Base-by-base conservation (phyloP, 2,329 filamentous ascomycete genomes). In the Aspergillus sp. region DNA sequence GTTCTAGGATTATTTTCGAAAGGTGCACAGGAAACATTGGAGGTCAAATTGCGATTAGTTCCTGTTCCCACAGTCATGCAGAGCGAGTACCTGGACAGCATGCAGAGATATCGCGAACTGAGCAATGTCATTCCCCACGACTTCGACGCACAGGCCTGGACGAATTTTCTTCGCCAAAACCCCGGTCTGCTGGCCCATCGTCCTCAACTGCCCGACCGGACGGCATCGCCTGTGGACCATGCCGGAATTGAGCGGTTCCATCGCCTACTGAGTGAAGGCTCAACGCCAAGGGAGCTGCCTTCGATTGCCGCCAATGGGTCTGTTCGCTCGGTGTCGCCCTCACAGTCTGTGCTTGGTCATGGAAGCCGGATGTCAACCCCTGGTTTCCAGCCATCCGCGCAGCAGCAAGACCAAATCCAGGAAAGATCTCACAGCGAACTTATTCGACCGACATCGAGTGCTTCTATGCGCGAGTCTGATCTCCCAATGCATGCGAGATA, bases 41-140 rank as follows among this genome's bases (percentile, higher is more conserved):
- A 99, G 78, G 94, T 99, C 66, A 96, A 90, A 75, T 82, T 99
- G 62, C 92, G 91, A 72, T 82, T 99, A 59, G 89, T 92, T 2
- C 89, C 89, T 15, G 88, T 96, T 38, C 84, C 88, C 17, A 90
- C 85, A 55, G 83, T 82, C 32, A 75, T 84, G 64, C 84, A 87
- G 72, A 84, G 79, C 63, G 84, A 88, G 75, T 87, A 86, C 67
- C 72, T 84, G 44, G 82, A 82, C 66, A 86, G 80, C 62, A 86
- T 87, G 82, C 84, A 86, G 66, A 83, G 81, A 60, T 84, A 87
- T 66, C 81, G 84, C 47, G 84, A 83, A 65, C 70, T 86, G 58
- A 88, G 83, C 73, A 82, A 83, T 64, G 75, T 82, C 27, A 82
- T 85, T 62, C 83, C 85, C 3, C 80, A 82, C 64, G 84, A 83